Evolutionary conservation across 2,329 filamentous ascomycete species (phyloP), one percentile per base, ranked within the genome.

Genomic region (Bipolaris zeicola): DNA sequence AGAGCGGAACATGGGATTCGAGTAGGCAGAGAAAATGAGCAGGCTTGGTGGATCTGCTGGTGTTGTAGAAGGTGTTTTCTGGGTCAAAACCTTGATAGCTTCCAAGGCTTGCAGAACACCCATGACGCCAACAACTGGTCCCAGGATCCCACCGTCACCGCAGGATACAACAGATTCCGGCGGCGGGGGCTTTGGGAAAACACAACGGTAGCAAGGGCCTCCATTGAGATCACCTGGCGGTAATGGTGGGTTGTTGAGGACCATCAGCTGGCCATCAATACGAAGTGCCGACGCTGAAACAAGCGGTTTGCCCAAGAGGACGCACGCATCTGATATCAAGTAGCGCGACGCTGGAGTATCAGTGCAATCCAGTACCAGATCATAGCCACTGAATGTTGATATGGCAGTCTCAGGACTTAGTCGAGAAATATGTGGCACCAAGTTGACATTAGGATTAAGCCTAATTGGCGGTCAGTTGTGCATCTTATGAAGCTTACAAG

Each of bases 281-380:
- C 91, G 87, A 22, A 98, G 83, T 0, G 95, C 94, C 0, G 93
- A 96, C 1, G 94, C 95, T 3, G 92, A 96, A 11, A 98, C 86
- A 14, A 99, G 84, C 0, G 91, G 87, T 69, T 92, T 95, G 2
- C 83, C 79, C 0, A 93, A 81, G 3, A 96, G 80, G 8, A 97
- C 89, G 65, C 92, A 96, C 14, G 90, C 85, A 72, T 99, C 95
- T 0, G 92, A 96, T 62, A 98, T 91, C 43, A 98, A 84, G 74
- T 99, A 98, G 41, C 95, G 90, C 0, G 92, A 91, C 1, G 91
- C 89, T 0, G 95, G 94, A 63, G 94, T 92, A 76, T 99, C 95
- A 8, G 94, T 98, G 74, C 95, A 99, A 76, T 99, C 95, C 11
- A 99, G 86, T 1, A 98, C 86, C 0, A 97, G 66, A 67, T 96